phyloP scores from a whole-genome alignment of 108 stramenopile genomes.

The Epipyxis sp. region DNA sequence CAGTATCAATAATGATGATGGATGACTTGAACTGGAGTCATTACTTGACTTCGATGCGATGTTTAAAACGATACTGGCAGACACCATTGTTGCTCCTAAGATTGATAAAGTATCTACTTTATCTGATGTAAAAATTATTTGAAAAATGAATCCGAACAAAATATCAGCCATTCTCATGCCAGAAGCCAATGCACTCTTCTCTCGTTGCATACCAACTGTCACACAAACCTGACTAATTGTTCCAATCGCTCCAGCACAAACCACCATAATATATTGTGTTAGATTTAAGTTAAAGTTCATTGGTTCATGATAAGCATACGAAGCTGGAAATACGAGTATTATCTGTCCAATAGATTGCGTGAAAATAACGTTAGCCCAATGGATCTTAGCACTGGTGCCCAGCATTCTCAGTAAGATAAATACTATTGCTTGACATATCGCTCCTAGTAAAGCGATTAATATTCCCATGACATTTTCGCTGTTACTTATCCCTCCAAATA shows the following conservation, averaged over 20 bases:
- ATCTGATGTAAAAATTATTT: constrained; percentile 16
- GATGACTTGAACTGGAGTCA: too few species aligned
- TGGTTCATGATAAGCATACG: not conserved
- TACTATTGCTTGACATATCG: not conserved
- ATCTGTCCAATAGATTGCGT: constrained; percentile 22
- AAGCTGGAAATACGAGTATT: not conserved
- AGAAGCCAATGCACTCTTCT: constrained; percentile 11
- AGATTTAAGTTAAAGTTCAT: not conserved
- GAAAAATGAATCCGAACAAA: constrained; percentile 12
- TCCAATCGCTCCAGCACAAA: not conserved
- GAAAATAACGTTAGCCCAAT: constrained; percentile 24
- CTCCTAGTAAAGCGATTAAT: not conserved
- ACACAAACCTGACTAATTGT: not conserved
- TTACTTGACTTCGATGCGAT: too few species aligned
- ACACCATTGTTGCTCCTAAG: constrained; percentile 1
- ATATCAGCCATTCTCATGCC: constrained; percentile 25
- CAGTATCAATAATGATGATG: too few species aligned
- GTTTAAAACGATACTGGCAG: not conserved
- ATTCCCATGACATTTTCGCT: constrained; percentile 12
- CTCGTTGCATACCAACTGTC: constrained; percentile 33
- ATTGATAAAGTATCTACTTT: not conserved
- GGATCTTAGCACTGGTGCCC: constrained; percentile 12
- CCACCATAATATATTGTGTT: not conserved
- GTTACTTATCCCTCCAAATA: not conserved
- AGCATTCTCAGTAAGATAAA: constrained; percentile 13